Base-by-base conservation (phyloP, 352 stramenopile genomes). In the Globisporangium nagaii region DNA sequence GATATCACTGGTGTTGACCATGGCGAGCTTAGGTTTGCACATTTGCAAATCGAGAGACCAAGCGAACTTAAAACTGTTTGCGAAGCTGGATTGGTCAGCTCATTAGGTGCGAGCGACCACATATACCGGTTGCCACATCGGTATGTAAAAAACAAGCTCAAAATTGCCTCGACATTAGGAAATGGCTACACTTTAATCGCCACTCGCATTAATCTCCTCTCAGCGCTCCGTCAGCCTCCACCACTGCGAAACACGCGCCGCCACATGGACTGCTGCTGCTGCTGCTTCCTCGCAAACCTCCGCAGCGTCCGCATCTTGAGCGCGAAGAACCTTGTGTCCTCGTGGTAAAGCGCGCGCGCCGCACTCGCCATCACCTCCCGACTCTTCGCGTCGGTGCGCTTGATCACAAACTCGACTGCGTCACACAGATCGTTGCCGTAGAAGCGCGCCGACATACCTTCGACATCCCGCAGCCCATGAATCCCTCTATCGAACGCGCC, bases 311-410 rank as follows among this genome's bases (percentile, higher is more conserved):
- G 35, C 35, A 41, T 41, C 17, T 41, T 22, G 15, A 4, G 35
- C 12, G 17, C n/a, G n/a, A 88, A 88, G 51, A 75, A 79, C 43
- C 64, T 61, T 2, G 71, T 79, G 54, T 86, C 71, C 13, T 59
- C 50, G 31, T 84, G 64, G 52, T 86, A 84, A 39, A 69, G 72
- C 40, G 66, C 45, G 3, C 61, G 65, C 7, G 65, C 72, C 0
- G 61, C 59, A 2, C 20, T 39, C 1, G 70, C 76, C 45, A 73
- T 68, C 3, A 42, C 48, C 53, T 57, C 49, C 0, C 73, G 67
- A 44, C 78, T 51, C 2, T 58, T 37, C 9, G 61, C 34, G 2
- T 47, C 66, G 28, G 69, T 70, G 2, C 58, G 20, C 1, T 57
- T 53, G 1, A 84, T 4, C 17, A 78, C 63, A 3, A 58, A 19